These are phyloP conservation scores for Stagonosporopsis vannaccii DNA, from an alignment of 2,329 filamentous ascomycete genomes.

Conservation along the genomic window DNA sequence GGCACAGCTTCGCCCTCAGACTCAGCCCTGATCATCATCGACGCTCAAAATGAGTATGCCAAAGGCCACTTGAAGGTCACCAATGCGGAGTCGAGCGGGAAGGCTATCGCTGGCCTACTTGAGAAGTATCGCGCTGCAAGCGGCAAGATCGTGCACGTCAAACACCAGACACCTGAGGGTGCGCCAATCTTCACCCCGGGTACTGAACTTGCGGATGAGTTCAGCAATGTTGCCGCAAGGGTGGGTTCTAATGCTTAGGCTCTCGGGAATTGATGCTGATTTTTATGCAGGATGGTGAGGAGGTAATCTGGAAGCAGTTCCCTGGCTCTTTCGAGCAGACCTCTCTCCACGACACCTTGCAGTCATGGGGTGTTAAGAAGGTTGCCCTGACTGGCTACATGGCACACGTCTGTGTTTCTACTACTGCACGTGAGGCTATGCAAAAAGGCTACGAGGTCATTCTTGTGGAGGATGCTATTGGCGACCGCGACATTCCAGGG, in stretches of 20 bases:
- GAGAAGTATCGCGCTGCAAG: constrained; percentile 65
- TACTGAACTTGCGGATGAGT: constrained; percentile 67
- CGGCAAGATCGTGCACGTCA: constrained; percentile 67
- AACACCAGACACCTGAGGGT: constrained; percentile 65
- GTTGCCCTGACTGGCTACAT: constrained; percentile 69
- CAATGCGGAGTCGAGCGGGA: constrained; percentile 62
- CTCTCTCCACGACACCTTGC: constrained; percentile 63
- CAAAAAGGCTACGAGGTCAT: constrained; percentile 71
- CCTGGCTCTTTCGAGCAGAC: constrained; percentile 69
- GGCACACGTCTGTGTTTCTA: constrained; percentile 71
- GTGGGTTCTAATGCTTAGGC: constrained; percentile 5
- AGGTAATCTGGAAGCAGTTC: constrained; percentile 62
- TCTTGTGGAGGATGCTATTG: constrained; percentile 67
- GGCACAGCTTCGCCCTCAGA: constrained; percentile 65
- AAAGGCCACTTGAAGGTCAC: constrained; percentile 64
- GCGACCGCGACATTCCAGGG: constrained; percentile 71
- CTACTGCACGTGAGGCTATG: constrained; percentile 67
- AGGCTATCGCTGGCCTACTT: constrained; percentile 64
- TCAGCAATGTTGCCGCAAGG: constrained; percentile 64
- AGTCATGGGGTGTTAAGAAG: constrained; percentile 62
- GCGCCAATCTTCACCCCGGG: constrained; percentile 71
- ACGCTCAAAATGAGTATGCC: constrained; percentile 75
- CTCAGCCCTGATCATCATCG: constrained; percentile 71
- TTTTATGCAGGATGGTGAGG: constrained; percentile 57
- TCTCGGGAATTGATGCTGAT: not conserved